Percentiles rank a stretch among this genome's conserved stretches.
Evolutionary conservation across 2,329 filamentous ascomycete genomes (phyloP).

Genomic region (Leptographium procerum): DNA sequence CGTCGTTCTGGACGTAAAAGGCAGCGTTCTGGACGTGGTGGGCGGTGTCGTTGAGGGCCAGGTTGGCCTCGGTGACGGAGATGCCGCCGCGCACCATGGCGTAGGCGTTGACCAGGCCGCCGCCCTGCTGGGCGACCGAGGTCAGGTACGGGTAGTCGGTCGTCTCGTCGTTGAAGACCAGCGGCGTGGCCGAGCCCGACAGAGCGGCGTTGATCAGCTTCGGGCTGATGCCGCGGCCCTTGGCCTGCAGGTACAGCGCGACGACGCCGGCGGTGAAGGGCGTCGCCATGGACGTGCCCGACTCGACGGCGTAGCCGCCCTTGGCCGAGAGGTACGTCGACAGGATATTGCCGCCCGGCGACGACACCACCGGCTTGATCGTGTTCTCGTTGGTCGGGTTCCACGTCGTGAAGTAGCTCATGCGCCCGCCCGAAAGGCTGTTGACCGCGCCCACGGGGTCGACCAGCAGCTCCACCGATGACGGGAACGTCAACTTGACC

Average conservation of each 20-base stretch:
- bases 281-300: slow-evolving; percentile 43
- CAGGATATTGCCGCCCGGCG: slow-evolving; percentile 38
- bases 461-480: slow-evolving; percentile 12
- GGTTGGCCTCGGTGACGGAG: slow-evolving; percentile 38
- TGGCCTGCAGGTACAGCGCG: slow-evolving; percentile 39
- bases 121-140: slow-evolving; percentile 49
- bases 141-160: slow-evolving; percentile 29
- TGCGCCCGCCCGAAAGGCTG: slow-evolving; percentile 31
- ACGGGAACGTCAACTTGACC: neutral
- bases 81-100: slow-evolving; percentile 34
- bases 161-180: slow-evolving; percentile 32
- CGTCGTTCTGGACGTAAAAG: slow-evolving; percentile 46
- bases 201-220: slow-evolving; percentile 21
- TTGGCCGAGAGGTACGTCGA: slow-evolving; percentile 34
- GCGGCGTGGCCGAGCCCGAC: slow-evolving; percentile 19
- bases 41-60: slow-evolving; percentile 55
- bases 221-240: slow-evolving; percentile 21
- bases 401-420: slow-evolving; percentile 29
- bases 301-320: slow-evolving; percentile 34
- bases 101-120: slow-evolving; percentile 47
- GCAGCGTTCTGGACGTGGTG: slow-evolving; percentile 36
- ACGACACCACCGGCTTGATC: slow-evolving; percentile 35
- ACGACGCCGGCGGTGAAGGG: slow-evolving; percentile 35
- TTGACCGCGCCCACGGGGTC: slow-evolving; percentile 27
- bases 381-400: slow-evolving; percentile 35